These are phyloP conservation scores for Teratosphaeriaceae sp. DNA, from an alignment of 2,329 filamentous ascomycete species.

Conservation along the genomic window DNA sequence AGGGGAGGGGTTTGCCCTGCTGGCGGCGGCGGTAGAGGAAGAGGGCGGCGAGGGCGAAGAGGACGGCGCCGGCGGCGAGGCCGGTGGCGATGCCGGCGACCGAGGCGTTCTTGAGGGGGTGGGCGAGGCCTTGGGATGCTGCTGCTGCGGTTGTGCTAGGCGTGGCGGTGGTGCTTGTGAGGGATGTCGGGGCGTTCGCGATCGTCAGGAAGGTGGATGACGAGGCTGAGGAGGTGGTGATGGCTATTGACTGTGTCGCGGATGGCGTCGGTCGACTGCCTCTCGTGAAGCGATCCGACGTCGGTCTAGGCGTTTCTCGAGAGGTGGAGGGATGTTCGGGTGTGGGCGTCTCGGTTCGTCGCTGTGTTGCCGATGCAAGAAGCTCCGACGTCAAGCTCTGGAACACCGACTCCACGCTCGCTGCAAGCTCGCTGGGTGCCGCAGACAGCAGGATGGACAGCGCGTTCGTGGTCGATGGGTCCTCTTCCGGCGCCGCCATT, in stretches of 20 bases:
- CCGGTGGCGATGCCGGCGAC: slow-evolving; percentile 16
- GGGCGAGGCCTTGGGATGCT: background rate
- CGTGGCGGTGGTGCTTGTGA: background rate
- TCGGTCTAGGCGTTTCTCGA: too few relatives aligned
- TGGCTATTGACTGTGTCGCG: background rate
- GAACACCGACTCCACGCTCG: slow-evolving; percentile 11
- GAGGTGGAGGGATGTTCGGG: too few relatives aligned
- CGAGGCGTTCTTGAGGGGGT: slow-evolving; percentile 9
- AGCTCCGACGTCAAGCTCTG: slow-evolving; percentile 5
- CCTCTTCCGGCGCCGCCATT: background rate
- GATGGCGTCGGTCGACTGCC: too few relatives aligned
- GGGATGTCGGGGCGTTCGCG: background rate
- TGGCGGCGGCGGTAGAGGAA: slow-evolving; percentile 11
- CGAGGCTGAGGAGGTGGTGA: background rate
- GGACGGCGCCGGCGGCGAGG: slow-evolving; percentile 11
- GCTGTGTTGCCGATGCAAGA: background rate
- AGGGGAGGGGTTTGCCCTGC: slow-evolving; percentile 7
- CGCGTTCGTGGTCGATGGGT: slow-evolving; percentile 6
- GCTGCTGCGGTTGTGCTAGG: background rate
- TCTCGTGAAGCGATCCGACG: too few relatives aligned
- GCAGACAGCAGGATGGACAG: slow-evolving; percentile 12
- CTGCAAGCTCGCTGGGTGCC: slow-evolving; percentile 10
- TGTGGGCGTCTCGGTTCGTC: slow-evolving; percentile 1
- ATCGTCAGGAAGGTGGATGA: slow-evolving; percentile 2
- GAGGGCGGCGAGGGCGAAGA: slow-evolving; percentile 8